These are phyloP conservation scores for Ceratocystis cubensis DNA, from an alignment of 2,329 filamentous ascomycete genomes.

Conservation along the genomic window DNA sequence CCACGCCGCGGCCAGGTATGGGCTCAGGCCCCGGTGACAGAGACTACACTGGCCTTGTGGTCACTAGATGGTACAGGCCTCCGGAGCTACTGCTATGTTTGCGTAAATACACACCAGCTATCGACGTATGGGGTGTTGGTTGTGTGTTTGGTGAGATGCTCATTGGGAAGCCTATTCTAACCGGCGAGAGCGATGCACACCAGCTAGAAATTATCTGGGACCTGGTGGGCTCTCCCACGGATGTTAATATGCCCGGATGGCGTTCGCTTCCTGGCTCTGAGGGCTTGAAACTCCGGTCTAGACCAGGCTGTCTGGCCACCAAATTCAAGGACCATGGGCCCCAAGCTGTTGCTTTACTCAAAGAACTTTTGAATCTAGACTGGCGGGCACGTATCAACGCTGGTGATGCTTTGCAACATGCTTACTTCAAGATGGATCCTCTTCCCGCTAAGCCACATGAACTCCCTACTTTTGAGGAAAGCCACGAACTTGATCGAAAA, in stretches of 20 bases:
- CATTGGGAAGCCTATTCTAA: slow-evolving; percentile 78
- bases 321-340: slow-evolving; percentile 66
- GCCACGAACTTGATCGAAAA: slow-evolving; percentile 87
- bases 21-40: slow-evolving; percentile 74
- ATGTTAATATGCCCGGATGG: slow-evolving; percentile 90
- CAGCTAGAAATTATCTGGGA: slow-evolving; percentile 92
- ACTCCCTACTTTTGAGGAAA: slow-evolving; percentile 84
- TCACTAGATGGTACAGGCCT: slow-evolving; percentile 93
- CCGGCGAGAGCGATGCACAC: slow-evolving; percentile 76
- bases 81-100: slow-evolving; percentile 84
- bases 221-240: slow-evolving; percentile 76
- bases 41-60: slow-evolving; percentile 93
- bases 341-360: slow-evolving; percentile 64
- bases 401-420: slow-evolving; percentile 81
- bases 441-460: slow-evolving; percentile 71
- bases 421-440: slow-evolving; percentile 74
- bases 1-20: slow-evolving; percentile 59
- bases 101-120: slow-evolving; percentile 87
- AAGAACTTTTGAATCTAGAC: slow-evolving; percentile 73
- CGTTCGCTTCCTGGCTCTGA: slow-evolving; percentile 70
- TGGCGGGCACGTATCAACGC: slow-evolving; percentile 85
- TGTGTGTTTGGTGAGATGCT: slow-evolving; percentile 99
- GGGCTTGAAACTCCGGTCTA: slow-evolving; percentile 49
- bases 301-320: slow-evolving; percentile 53
- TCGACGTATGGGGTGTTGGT: slow-evolving; percentile 98